Evolutionary conservation across 1,139 yeast species (phyloP), one percentile per base, ranked within the genome.

Genomic region (Suhomyces wounanorum): DNA sequence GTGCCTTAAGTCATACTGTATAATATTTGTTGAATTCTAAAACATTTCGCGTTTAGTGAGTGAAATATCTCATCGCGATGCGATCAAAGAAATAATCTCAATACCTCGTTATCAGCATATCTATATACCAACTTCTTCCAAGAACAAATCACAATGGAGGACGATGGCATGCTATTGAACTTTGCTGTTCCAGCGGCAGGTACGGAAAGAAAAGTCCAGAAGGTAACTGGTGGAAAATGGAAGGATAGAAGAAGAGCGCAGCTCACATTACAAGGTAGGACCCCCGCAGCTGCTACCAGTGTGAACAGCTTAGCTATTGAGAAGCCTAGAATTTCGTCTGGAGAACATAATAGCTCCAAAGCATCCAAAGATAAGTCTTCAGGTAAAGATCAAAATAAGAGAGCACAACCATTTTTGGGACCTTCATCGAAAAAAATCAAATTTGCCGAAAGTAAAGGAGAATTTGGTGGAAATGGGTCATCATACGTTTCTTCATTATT

Each of bases 401-500:
- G 40, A 33, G 16, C 17, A 9, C 39, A 40, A 8, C 44, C 45
- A 3, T 35, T 48, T 6, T 50, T 52, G 40, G 69, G 66, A 1
- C 63, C 63, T 2, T 52, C 64, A 0, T 51, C 66, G 30, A 70
- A 67, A 49, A 63, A 61, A 55, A 59, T 64, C 43, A 69, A 70
- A 52, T 70, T 68, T 56, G 57, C 70, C 3, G 83, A 79, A 60
- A 60, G 72, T 1, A 67, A 69, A 39, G 84, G 84, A 8, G 81
- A 77, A 56, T 63, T 61, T 52, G 83, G 83, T 8, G 83, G 83
- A 3, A 73, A 75, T 52, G 73, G 75, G 54, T 79, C 80, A 52
- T 77, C 88, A 1, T 84, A 85, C 62, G 92, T 92, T 1, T 89
- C 97, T 0, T 91, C 97, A 1, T 73, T 92, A 48, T 92, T 92